Conservation (phyloP, 495 filamentous ascomycete genomes). For the Oidiodendron maius region DNA sequence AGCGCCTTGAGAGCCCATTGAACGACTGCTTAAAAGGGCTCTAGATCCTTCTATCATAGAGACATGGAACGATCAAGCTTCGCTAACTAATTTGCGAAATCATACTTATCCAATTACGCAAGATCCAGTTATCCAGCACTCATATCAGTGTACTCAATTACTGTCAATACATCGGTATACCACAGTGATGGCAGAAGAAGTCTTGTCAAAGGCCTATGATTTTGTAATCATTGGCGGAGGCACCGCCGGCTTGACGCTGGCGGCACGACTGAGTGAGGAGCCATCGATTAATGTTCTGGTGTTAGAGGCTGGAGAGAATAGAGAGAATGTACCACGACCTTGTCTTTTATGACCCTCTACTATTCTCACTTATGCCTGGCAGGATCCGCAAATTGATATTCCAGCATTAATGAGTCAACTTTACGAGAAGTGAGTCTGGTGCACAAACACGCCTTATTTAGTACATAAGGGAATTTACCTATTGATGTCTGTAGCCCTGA, state of each 20-base stretch:
- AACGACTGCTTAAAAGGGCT: too few species aligned
- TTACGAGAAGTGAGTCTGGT: neutral
- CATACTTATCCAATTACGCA: too few species aligned
- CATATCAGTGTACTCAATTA: too few species aligned
- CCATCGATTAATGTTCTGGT: slow-evolving; percentile 32
- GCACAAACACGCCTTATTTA: neutral
- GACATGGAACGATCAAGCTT: too few species aligned
- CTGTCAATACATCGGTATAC: too few species aligned
- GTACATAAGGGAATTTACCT: slow-evolving; percentile 34
- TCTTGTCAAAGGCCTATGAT: slow-evolving; percentile 34
- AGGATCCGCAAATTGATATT: neutral
- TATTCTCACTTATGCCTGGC: neutral
- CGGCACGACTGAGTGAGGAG: slow-evolving; percentile 42
- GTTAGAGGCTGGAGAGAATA: slow-evolving; percentile 48
- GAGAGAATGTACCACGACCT: slow-evolving; percentile 32
- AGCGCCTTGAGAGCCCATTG: too few species aligned
- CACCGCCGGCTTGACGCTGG: slow-evolving; percentile 79
- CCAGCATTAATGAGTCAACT: neutral
- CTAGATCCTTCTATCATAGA: too few species aligned
- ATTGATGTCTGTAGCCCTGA: slow-evolving; percentile 34
- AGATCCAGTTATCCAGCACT: too few species aligned
- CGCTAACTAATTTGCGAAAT: too few species aligned
- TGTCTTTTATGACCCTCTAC: neutral
- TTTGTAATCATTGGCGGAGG: slow-evolving; percentile 82
- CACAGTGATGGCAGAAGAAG: too few species aligned